Conservation (phyloP, 192 early-diverging fungal species). For the Podila verticillata region DNA sequence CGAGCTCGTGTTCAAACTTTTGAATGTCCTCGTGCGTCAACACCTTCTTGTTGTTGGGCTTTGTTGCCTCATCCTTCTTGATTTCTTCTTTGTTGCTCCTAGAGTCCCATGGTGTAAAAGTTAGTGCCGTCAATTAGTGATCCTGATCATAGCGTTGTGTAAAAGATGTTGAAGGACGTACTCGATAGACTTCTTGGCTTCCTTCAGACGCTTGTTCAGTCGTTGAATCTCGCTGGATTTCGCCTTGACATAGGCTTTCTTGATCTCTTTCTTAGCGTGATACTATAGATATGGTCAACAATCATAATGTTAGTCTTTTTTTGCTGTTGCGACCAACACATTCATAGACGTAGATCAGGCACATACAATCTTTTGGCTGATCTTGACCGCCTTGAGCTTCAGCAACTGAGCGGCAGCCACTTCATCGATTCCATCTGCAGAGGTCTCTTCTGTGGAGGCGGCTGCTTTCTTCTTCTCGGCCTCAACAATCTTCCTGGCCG, state of each 20-base stretch:
- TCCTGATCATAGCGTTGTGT: too few species aligned
- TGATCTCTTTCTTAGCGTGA: conserved; percentile 49
- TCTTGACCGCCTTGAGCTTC: conserved; percentile 41
- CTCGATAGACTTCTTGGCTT: conserved; percentile 40
- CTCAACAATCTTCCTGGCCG: conserved; percentile 34
- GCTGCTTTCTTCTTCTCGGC: conserved; percentile 23
- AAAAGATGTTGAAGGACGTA: background rate
- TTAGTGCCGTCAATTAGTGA: background rate
- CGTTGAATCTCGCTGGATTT: conserved; percentile 32
- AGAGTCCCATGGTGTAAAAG: background rate
- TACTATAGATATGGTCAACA: conserved; percentile 9
- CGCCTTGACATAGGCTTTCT: conserved; percentile 38
- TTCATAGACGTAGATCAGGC: background rate
- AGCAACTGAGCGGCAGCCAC: conserved; percentile 18
- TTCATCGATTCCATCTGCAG: background rate
- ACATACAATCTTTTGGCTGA: conserved; percentile 48
- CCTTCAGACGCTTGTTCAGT: conserved; percentile 28
- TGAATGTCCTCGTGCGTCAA: conserved; percentile 31
- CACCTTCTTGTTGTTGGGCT: conserved; percentile 33
- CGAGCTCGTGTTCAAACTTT: conserved; percentile 38
- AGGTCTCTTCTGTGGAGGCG: background rate
- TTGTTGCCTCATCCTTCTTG: conserved; percentile 6
- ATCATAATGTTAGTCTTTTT: background rate
- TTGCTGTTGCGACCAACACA: background rate
- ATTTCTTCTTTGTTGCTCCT: conserved; percentile 7